Conservation (phyloP, 2,329 filamentous ascomycete genomes). For the Blastomyces percursus region DNA sequence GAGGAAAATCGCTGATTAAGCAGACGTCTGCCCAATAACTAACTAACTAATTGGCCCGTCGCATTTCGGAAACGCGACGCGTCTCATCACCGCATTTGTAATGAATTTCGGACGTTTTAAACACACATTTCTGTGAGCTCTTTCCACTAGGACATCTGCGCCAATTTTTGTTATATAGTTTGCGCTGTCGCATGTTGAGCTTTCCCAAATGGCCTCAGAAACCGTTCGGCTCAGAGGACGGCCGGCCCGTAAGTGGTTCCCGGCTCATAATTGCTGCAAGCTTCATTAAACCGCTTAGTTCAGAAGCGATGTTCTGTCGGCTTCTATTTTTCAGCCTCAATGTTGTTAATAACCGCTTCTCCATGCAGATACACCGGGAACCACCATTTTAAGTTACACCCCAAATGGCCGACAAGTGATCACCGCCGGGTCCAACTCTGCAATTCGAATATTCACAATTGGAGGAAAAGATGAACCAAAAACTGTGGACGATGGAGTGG, state of each 20-base stretch:
- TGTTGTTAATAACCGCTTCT: background rate
- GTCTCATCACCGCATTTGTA: too few relatives aligned
- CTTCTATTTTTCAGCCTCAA: background rate
- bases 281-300: background rate
- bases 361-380: constrained; percentile 62
- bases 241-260: constrained; percentile 37
- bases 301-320: constrained; percentile 6
- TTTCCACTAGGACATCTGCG: background rate
- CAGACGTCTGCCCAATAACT: too few relatives aligned
- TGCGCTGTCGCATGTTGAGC: constrained; percentile 39
- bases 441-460: constrained; percentile 83
- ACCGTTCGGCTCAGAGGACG: constrained; percentile 29
- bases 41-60: background rate
- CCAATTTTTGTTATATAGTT: background rate
- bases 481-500: constrained; percentile 82
- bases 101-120: too few relatives aligned
- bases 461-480: constrained; percentile 84
- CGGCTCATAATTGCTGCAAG: background rate
- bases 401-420: constrained; percentile 76
- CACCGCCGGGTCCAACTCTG: constrained; percentile 87
- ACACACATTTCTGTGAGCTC: background rate
- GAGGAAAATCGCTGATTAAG: background rate
- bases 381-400: constrained; percentile 80
- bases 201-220: constrained; percentile 33
- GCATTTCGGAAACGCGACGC: background rate